A percentile compares a stretch with the other conserved stretches of the same genome.
phyloP scores from a whole-genome alignment of 805 yeast species.

The Kodamaea fukazawae region DNA sequence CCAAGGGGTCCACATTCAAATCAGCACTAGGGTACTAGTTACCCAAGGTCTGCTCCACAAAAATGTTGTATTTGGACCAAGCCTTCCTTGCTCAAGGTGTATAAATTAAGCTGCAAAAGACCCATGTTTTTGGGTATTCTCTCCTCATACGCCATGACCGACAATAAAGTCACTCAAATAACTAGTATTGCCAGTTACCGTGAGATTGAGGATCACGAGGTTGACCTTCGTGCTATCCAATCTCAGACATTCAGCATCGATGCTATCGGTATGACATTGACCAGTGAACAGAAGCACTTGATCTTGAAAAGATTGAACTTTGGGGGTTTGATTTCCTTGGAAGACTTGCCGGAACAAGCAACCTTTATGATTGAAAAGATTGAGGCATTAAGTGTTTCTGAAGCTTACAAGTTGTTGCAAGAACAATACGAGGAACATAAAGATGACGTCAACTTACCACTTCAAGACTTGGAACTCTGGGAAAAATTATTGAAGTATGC shows the following conservation, averaged over 20 bases:
- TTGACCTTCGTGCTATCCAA: constrained; percentile 12
- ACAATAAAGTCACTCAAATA: too few relatives aligned
- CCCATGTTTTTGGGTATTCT: too few relatives aligned
- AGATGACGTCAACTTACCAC: constrained; percentile 48
- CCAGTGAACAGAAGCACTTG: constrained; percentile 24
- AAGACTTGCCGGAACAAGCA: constrained; percentile 29
- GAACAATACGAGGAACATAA: constrained; percentile 38
- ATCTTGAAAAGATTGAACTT: constrained; percentile 25
- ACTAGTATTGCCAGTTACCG: not conserved
- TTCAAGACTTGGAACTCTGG: constrained; percentile 32
- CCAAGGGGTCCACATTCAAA: too few relatives aligned
- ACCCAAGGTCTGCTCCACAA: too few relatives aligned
- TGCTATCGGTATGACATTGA: constrained; percentile 14
- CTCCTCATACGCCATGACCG: too few relatives aligned
- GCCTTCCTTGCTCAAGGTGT: too few relatives aligned
- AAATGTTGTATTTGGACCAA: too few relatives aligned
- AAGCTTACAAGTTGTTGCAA: constrained; percentile 38
- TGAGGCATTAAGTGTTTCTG: constrained; percentile 29
- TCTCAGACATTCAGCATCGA: constrained; percentile 12
- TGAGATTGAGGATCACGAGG: constrained; percentile 13
- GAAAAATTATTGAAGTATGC: constrained; percentile 13
- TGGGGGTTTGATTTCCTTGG: constrained; percentile 23
- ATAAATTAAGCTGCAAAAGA: too few relatives aligned
- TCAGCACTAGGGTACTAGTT: too few relatives aligned
- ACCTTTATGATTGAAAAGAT: constrained; percentile 28